phyloP scores from a whole-genome alignment of 202 grass and related monocot species.

The Schoenoplectus tabernaemontani region DNA sequence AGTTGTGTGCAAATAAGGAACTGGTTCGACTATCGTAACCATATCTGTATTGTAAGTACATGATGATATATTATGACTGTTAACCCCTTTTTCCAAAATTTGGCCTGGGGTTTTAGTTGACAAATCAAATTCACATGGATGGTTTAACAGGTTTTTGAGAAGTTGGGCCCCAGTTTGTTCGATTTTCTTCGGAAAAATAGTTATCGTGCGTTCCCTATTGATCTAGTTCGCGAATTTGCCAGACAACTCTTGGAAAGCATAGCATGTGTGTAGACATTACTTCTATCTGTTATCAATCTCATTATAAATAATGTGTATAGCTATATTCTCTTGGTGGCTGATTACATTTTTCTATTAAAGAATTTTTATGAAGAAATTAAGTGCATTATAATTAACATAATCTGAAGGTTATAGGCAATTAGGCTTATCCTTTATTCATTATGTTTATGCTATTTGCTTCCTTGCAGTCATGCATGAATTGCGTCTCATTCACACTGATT shows the following conservation, averaged over 20 bases:
- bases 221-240: slow-evolving; percentile 89
- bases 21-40: slow-evolving; percentile 99
- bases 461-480: slow-evolving; percentile 99
- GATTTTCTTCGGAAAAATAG: slow-evolving; percentile 96
- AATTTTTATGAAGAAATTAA: slow-evolving; percentile 18
- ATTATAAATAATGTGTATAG: slow-evolving; percentile 18
- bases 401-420: neutral
- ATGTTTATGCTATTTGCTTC: slow-evolving; percentile 34
- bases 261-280: slow-evolving; percentile 88
- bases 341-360: slow-evolving; percentile 3
- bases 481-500: slow-evolving; percentile 99
- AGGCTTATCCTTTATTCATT: slow-evolving; percentile 45
- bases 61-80: slow-evolving; percentile 45
- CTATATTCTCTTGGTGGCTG: neutral
- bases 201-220: slow-evolving; percentile 94
- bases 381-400: slow-evolving; percentile 11
- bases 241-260: slow-evolving; percentile 96
- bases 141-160: slow-evolving; percentile 98
- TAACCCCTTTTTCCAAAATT: slow-evolving; percentile 36
- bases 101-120: slow-evolving; percentile 36
- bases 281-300: slow-evolving; percentile 22
- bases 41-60: slow-evolving; percentile 99
- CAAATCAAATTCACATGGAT: slow-evolving; percentile 68
- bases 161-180: slow-evolving; percentile 98
- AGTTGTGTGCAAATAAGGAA: slow-evolving; percentile 99